phyloP scores from a whole-genome alignment of 2,329 filamentous ascomycete species.

The Hysterium pulicare region DNA sequence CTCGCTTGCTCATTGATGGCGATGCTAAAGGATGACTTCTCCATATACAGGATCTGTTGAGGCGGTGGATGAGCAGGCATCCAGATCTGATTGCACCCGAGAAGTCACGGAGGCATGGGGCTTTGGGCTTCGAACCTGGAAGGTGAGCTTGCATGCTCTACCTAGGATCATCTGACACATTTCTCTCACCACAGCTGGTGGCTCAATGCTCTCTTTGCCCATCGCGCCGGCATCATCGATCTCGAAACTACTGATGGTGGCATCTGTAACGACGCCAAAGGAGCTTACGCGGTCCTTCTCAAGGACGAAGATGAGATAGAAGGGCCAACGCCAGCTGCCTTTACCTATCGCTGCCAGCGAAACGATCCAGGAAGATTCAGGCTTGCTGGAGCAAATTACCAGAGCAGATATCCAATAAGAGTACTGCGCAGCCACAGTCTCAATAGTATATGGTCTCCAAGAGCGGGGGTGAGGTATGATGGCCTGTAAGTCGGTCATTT shows the following conservation, averaged over 20 bases:
- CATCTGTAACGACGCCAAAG: slow-evolving; percentile 40
- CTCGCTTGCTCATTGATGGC: too few species aligned
- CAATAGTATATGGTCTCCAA: slow-evolving; percentile 44
- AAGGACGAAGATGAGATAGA: slow-evolving; percentile 39
- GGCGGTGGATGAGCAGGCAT: slow-evolving; percentile 28
- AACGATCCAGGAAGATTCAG: slow-evolving; percentile 44
- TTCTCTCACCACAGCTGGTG: slow-evolving; percentile 42
- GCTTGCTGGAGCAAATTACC: slow-evolving; percentile 41
- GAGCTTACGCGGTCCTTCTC: slow-evolving; percentile 47
- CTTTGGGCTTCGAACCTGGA: slow-evolving; percentile 46
- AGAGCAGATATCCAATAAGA: slow-evolving; percentile 41
- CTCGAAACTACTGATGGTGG: slow-evolving; percentile 40
- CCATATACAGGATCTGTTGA: slow-evolving; percentile 27
- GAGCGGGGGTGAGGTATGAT: slow-evolving; percentile 48
- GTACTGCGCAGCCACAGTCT: slow-evolving; percentile 45
- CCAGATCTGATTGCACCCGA: slow-evolving; percentile 27
- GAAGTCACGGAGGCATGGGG: slow-evolving; percentile 35
- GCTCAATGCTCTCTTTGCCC: slow-evolving; percentile 48
- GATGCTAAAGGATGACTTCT: background rate
- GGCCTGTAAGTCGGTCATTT: slow-evolving; percentile 39
- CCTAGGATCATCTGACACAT: background rate
- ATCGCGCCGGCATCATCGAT: slow-evolving; percentile 48
- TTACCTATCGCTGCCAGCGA: slow-evolving; percentile 41
- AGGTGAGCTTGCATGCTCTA: slow-evolving; percentile 34
- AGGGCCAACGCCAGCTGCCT: slow-evolving; percentile 28